Base-by-base conservation (phyloP, 2,329 filamentous ascomycete species). In the Aspergillus versicolor region DNA sequence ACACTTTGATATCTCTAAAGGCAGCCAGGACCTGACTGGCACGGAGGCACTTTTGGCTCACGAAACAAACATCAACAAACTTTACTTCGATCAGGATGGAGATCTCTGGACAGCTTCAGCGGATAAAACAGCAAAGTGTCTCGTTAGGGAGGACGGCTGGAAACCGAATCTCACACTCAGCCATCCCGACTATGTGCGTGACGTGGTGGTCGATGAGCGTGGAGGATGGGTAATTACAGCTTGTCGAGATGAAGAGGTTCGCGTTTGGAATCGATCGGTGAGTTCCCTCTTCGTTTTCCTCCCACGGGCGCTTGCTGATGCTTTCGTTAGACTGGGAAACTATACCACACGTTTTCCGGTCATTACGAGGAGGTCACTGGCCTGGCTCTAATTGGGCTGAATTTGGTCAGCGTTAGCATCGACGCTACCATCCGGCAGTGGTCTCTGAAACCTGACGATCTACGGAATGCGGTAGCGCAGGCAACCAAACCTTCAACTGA, bases 351-450 rank as follows among this genome's bases (percentile, higher is more conserved):
- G 7, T 87, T 93, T 59, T 82, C 85, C 38, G 94, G 94, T 0
- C 94, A 99, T 76, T 97, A 86, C 69, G 92, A 99, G 69, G 94
- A 97, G 73, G 88, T 99, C 13, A 97, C 91, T 1, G 91, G 88
- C 37, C 75, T 97, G 43, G 79, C 88, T 2, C 70, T 95, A 49
- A 71, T 92, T 19, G 76, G 73, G 2, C 73, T 73, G 44, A 75
- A 70, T 4, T 77, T 96, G 11, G 85, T 90, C 61, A 97, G 92
- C 71, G 89, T 94, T 54, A 87, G 90, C 62, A 95, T 97, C 65
- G 94, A 99, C 75, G 89, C 87, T 2, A 97, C 94, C 0, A 81
- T 97, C 40, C 85, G 94, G 66, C 85, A 82, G 54, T 99, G 94
- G 94, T 86, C 88, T 12, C 76, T 97, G 52, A 82, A 81, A 49